Conservation (phyloP, 306 rosid species). For the Glycine soja region DNA sequence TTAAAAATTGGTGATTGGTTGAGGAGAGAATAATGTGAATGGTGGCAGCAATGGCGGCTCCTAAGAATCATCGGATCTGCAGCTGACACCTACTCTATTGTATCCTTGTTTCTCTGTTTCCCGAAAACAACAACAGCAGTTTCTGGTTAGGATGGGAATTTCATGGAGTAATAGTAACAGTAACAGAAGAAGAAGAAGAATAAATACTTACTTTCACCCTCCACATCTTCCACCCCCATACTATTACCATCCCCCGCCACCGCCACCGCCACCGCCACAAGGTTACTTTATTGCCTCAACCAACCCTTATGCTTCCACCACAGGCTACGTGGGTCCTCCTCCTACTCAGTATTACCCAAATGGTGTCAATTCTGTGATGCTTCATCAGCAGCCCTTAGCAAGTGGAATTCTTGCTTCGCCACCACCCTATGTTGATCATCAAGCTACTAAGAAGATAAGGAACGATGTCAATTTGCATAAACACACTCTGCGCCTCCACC, state of each 20-base stretch:
- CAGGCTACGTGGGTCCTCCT: conserved; percentile 40
- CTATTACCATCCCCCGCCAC: conserved; percentile 48
- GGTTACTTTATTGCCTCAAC: conserved; percentile 47
- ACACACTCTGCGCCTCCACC: conserved; percentile 64
- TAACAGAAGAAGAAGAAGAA: conserved; percentile 64
- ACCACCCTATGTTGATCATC: conserved; percentile 76
- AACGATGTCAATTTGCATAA: conserved; percentile 87
- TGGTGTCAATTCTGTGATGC: conserved; percentile 52
- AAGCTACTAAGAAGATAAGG: conserved; percentile 80
- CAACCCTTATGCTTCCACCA: conserved; percentile 40
- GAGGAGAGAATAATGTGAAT: neutral
- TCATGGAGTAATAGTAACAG: conserved; percentile 69
- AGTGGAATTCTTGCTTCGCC: conserved; percentile 51
- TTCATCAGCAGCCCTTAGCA: conserved; percentile 37
- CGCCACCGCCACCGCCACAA: conserved; percentile 44
- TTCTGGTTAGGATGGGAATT: conserved; percentile 62
- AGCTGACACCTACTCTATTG: neutral
- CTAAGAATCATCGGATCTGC: conserved; percentile 26
- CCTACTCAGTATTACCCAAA: conserved; percentile 61
- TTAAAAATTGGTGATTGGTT: neutral
- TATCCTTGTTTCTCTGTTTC: neutral
- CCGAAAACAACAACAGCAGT: no score
- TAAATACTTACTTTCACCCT: conserved; percentile 50
- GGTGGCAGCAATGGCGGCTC: neutral
- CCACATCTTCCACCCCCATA: conserved; percentile 50